phyloP scores from a whole-genome alignment of 169 alveolate genomes.

The Plasmodium blacklocki region DNA sequence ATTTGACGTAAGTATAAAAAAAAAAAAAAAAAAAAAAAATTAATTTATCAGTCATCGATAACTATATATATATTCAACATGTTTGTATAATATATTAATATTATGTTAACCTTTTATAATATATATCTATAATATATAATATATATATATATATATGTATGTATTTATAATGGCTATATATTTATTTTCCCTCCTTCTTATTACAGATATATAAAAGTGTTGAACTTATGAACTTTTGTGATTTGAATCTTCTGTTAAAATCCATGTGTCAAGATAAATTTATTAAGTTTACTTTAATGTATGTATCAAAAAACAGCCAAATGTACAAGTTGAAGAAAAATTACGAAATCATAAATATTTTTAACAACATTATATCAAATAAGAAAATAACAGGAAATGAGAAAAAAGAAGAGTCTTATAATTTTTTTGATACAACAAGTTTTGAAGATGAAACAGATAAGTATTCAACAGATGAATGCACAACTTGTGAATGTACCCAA shows the following conservation, averaged over 20 bases:
- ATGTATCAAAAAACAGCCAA: constrained; percentile 45
- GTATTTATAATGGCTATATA: background rate
- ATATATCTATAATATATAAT: no score
- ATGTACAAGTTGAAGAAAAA: constrained; percentile 64
- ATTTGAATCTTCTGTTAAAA: constrained; percentile 33
- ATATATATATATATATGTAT: background rate
- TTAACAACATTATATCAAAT: constrained; percentile 20
- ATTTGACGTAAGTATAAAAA: constrained; percentile 54
- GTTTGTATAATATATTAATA: no score
- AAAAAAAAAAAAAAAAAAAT: background rate
- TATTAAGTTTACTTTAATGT: constrained; percentile 54
- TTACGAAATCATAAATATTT: constrained; percentile 47
- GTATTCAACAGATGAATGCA: constrained; percentile 1
- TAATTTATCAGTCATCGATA: no score
- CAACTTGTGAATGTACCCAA: background rate
- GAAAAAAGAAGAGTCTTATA: constrained; percentile 13
- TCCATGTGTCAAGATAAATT: constrained; percentile 66
- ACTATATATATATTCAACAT: no score
- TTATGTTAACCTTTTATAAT: no score
- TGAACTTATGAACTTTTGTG: constrained; percentile 57
- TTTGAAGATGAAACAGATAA: background rate
- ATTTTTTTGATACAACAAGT: constrained; percentile 63
- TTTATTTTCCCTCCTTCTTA: background rate
- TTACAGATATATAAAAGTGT: constrained; percentile 52
- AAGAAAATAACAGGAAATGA: constrained; percentile 4